These are phyloP conservation scores for Boletus rubropictus DNA, from an alignment of 768 basidiomycete genomes.

Conservation along the genomic window DNA sequence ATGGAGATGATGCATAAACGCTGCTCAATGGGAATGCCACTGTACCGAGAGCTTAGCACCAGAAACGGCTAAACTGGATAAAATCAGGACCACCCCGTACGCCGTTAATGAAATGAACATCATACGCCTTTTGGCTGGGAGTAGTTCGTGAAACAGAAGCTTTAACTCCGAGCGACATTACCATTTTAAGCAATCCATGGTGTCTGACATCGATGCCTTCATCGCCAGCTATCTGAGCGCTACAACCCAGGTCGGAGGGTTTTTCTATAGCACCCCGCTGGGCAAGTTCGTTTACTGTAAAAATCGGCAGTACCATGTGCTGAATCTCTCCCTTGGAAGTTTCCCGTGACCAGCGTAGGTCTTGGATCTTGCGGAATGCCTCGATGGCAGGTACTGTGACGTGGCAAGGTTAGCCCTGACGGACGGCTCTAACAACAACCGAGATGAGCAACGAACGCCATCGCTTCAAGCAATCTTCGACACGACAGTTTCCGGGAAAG, in stretches of 20 bases:
- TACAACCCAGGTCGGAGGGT: neutral
- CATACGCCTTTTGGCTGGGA: neutral
- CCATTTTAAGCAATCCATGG: neutral
- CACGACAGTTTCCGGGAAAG: neutral
- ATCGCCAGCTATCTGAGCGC: neutral
- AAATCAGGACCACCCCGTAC: neutral
- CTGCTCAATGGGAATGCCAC: no score
- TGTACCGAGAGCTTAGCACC: neutral
- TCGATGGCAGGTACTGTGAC: slow-evolving; percentile 3
- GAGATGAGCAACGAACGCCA: neutral
- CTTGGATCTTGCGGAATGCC: neutral
- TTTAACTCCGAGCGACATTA: neutral
- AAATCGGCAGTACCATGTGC: neutral
- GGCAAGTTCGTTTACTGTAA: no score
- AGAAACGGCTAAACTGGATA: neutral
- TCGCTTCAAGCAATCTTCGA: neutral
- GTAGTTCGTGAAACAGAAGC: no score
- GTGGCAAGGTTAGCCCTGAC: slow-evolving; percentile 8
- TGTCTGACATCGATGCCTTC: neutral
- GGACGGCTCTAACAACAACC: neutral
- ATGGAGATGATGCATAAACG: neutral
- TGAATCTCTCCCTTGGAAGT: no score
- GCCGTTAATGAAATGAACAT: neutral
- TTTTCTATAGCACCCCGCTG: no score
- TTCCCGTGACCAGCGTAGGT: neutral